These are phyloP conservation scores for Lunasporangiospora selenospora DNA, from an alignment of 192 early-diverging fungal genomes.

Conservation along the genomic window DNA sequence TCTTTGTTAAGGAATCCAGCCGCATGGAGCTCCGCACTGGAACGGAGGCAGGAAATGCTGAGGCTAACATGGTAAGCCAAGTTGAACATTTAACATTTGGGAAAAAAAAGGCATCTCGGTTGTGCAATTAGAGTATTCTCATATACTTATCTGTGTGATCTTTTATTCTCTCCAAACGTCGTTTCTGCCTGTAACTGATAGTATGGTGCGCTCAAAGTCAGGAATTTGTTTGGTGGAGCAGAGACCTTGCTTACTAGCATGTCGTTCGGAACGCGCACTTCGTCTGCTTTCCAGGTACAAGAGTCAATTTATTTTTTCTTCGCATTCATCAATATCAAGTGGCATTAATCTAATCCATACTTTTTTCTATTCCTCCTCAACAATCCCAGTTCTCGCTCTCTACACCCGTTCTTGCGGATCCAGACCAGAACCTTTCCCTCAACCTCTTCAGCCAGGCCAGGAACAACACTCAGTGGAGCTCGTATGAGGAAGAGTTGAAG, in stretches of 20 bases:
- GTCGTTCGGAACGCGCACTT: constrained; percentile 78
- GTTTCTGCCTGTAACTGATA: too few relatives aligned
- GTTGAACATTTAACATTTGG: background rate
- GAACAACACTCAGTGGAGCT: constrained; percentile 68
- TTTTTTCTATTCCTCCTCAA: too few relatives aligned
- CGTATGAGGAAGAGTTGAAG: constrained; percentile 77
- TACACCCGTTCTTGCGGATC: constrained; percentile 76
- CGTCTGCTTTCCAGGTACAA: constrained; percentile 57
- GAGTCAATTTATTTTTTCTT: background rate
- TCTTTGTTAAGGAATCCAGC: constrained; percentile 73
- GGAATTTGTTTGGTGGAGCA: constrained; percentile 90
- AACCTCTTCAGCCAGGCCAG: constrained; percentile 69
- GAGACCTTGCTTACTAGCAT: constrained; percentile 80
- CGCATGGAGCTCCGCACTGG: constrained; percentile 85
- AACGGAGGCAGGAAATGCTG: constrained; percentile 88
- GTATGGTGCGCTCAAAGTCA: constrained; percentile 66
- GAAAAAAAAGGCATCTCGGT: background rate
- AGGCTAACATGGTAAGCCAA: constrained; percentile 78
- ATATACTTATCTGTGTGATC: background rate
- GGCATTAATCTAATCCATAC: constrained; percentile 19
- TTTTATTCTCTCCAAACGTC: too few relatives aligned
- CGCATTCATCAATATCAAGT: background rate
- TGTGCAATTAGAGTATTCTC: background rate
- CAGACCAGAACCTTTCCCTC: constrained; percentile 69
- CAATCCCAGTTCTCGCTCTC: constrained; percentile 65